Percentiles rank a stretch among this genome's conserved stretches.
These are phyloP conservation scores for Hericium erinaceus DNA, from an alignment of 768 basidiomycete genomes.

Conservation along the genomic window DNA sequence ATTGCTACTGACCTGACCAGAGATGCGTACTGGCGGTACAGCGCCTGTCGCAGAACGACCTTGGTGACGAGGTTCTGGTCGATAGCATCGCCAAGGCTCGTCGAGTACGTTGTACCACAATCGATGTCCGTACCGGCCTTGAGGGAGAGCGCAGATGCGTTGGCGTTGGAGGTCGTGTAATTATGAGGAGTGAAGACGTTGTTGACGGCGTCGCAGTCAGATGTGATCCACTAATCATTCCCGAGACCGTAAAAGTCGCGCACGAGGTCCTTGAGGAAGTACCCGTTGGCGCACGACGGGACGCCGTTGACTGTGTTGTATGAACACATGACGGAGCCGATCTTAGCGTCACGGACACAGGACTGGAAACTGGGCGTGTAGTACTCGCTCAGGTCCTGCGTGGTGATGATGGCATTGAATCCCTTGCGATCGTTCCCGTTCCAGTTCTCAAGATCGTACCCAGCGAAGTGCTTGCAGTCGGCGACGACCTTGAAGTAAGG, in stretches of 20 bases:
- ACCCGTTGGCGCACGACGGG: slow-evolving; percentile 45
- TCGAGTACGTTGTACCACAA: slow-evolving; percentile 40
- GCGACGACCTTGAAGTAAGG: slow-evolving; percentile 43
- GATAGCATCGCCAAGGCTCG: slow-evolving; percentile 37
- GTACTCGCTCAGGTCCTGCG: slow-evolving; percentile 47
- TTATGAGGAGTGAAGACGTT: slow-evolving; percentile 45
- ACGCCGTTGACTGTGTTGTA: slow-evolving; percentile 56
- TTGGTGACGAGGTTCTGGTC: slow-evolving; percentile 38
- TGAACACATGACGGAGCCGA: slow-evolving; percentile 52
- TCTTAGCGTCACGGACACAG: slow-evolving; percentile 52
- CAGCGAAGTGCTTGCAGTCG: slow-evolving; percentile 54
- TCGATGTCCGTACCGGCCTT: slow-evolving; percentile 48
- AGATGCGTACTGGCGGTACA: slow-evolving; percentile 41
- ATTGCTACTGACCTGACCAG: slow-evolving; percentile 35
- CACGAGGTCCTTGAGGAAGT: slow-evolving; percentile 41
- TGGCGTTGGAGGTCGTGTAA: slow-evolving; percentile 32
- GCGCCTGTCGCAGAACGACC: slow-evolving; percentile 32
- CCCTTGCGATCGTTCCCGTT: slow-evolving; percentile 36
- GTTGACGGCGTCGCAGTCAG: slow-evolving; percentile 50
- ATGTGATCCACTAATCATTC: slow-evolving; percentile 44
- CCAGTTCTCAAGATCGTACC: slow-evolving; percentile 54
- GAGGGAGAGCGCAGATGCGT: slow-evolving; percentile 41
- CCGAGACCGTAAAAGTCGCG: slow-evolving; percentile 36
- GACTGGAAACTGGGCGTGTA: slow-evolving; percentile 48
- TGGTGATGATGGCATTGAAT: slow-evolving; percentile 45